Evolutionary conservation across 2,329 filamentous ascomycete genomes (phyloP).

Genomic region (Sclerotinia borealis): DNA sequence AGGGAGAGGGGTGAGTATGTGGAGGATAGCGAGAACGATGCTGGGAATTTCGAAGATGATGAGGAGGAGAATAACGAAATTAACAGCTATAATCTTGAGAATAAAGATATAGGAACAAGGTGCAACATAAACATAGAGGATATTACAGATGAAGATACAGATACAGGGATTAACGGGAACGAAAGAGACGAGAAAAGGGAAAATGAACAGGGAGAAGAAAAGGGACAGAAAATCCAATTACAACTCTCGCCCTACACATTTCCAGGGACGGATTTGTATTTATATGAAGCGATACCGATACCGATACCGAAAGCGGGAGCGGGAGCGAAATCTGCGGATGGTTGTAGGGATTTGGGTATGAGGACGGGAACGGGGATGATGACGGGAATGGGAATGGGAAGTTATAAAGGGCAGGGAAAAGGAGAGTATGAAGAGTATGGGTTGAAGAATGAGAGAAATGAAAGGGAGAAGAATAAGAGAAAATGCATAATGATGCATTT

Average conservation of each 20-base stretch:
- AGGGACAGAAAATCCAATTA: neutral
- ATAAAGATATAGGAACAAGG: neutral
- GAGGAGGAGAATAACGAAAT: too few relatives aligned
- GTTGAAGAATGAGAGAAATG: too few relatives aligned
- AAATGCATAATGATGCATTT: neutral
- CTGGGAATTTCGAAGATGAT: too few relatives aligned
- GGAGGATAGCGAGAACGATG: too few relatives aligned
- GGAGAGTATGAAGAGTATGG: too few relatives aligned
- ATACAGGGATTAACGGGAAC: neutral
- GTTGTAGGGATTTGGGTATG: conserved; percentile 36
- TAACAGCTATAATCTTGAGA: too few relatives aligned
- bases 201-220: neutral
- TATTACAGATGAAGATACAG: neutral
- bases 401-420: conserved; percentile 12
- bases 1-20: too few relatives aligned
- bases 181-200: neutral
- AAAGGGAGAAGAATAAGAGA: neutral
- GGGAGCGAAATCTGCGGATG: neutral
- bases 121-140: too few relatives aligned
- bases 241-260: neutral
- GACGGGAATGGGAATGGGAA: conserved; percentile 15
- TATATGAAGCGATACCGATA: neutral
- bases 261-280: neutral
- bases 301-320: conserved; percentile 28
- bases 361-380: conserved; percentile 22